Evolutionary conservation across 768 basidiomycete species (phyloP).

Genomic region (Russula compacta): DNA sequence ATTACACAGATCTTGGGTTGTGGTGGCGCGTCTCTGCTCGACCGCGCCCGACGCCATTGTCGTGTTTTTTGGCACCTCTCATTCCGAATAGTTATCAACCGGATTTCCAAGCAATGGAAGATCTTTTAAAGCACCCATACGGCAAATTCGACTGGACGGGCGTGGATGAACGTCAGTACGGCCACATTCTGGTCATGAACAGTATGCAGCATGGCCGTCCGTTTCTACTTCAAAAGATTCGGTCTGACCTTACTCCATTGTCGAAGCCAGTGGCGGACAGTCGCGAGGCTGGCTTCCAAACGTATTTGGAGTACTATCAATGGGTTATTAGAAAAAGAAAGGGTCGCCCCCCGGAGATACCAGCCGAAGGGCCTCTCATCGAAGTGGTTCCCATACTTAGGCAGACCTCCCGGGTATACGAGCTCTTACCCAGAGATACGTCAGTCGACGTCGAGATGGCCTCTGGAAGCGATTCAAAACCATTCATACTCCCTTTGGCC

Average conservation of each 20-base stretch:
- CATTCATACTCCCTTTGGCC: conserved; percentile 33
- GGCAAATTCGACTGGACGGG: conserved; percentile 49
- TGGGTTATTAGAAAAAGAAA: conserved; percentile 44
- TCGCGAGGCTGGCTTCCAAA: conserved; percentile 37
- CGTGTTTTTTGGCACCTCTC: conserved; percentile 62
- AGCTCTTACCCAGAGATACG: conserved; percentile 28
- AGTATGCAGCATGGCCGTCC: conserved; percentile 46
- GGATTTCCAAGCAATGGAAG: conserved; percentile 50
- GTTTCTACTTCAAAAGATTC: conserved; percentile 47
- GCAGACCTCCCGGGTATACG: conserved; percentile 27
- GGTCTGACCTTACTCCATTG: conserved; percentile 56
- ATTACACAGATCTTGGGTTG: conserved; percentile 54
- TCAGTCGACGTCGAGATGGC: conserved; percentile 1
- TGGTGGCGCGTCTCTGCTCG: conserved; percentile 55
- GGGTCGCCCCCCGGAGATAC: conserved; percentile 33
- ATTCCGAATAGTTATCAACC: conserved; percentile 34
- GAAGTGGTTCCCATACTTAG: conserved; percentile 42
- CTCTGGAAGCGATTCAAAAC: conserved; percentile 7
- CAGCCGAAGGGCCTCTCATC: conserved; percentile 51
- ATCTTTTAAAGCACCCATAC: conserved; percentile 38
- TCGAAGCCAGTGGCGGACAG: conserved; percentile 47
- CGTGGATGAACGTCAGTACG: conserved; percentile 42
- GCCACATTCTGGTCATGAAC: conserved; percentile 46
- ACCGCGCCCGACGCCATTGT: conserved; percentile 41
- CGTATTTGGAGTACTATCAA: conserved; percentile 53